Base-by-base conservation (phyloP, 805 yeast genomes). In the Pichia nanzhaoensis region DNA sequence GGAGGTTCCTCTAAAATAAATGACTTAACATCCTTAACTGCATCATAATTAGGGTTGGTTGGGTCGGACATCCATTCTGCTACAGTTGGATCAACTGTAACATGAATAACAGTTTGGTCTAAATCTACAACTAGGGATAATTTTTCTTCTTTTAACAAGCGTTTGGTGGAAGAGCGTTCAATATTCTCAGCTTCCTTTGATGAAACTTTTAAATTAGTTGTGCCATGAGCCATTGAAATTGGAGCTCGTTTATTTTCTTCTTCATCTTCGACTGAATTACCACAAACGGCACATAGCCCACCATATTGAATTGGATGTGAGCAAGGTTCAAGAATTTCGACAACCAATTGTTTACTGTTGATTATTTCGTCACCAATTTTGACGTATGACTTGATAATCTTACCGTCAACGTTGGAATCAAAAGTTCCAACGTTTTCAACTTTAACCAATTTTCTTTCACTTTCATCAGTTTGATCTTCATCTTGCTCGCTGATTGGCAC, bases 41-140 rank as follows among this genome's bases (percentile, higher is more conserved):
- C 82, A 3, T 79, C 82, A 59, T 85, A 84, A 58, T 93, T 89
- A 6, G 97, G 95, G 55, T 87, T 86, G 5, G 71, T 63, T 3
- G 88, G 82, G 57, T 93, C 97, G 41, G 74, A 73, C 73, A 85
- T 89, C 99, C 99, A 93, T 58, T 87, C 95, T 1, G 93, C 93
- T 27, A 93, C 95, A 0, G 96, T 89, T 0, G 97, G 97, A 61
- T 93, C 99, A 16, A 91, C 97, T 5, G 97, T 91, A 35, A 97
- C 96, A 59, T 93, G 99, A 28, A 93, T 91, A 5, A 93, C 95
- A 0, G 99, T 93, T 63, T 93, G 99, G 67, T 93, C 99, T 51
- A 93, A 72, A 70, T 93, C 99, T 5, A 93, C 99, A 24, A 93
- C 98, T 46, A 93, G 70, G 27, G 93, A 89, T 50, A 93, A 70